A percentile compares a stretch with the other conserved stretches of the same genome.
Conservation (phyloP, 805 yeast genomes). For the Torulaspora quercuum region DNA sequence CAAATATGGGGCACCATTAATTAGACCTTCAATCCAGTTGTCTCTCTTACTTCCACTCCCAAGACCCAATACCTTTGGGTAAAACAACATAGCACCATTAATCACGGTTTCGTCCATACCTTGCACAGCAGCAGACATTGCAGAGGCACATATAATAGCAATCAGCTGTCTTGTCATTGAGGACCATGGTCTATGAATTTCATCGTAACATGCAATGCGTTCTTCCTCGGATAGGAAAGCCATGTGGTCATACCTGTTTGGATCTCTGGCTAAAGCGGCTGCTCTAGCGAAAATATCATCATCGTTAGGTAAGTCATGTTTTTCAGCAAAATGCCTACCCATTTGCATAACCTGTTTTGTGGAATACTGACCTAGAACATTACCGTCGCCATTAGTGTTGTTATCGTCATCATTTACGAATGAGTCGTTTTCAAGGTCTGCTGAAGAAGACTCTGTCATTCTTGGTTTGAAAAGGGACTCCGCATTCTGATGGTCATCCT, state of each 20-base stretch:
- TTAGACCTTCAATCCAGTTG: constrained; percentile 55
- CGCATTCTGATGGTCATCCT: neutral
- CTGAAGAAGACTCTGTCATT: constrained; percentile 8
- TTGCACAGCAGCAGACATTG: constrained; percentile 75
- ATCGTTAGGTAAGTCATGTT: constrained; percentile 47
- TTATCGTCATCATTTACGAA: constrained; percentile 7
- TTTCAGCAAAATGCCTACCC: constrained; percentile 64
- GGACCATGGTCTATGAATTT: constrained; percentile 45
- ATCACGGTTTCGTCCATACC: constrained; percentile 79
- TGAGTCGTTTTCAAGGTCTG: constrained; percentile 5
- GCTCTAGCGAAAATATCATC: constrained; percentile 58
- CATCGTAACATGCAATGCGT: constrained; percentile 48
- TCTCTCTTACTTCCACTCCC: constrained; percentile 45
- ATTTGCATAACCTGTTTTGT: constrained; percentile 63
- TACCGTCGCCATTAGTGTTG: constrained; percentile 23
- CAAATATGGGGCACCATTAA: constrained; percentile 68
- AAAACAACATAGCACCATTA: constrained; percentile 66
- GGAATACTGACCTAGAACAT: constrained; percentile 54
- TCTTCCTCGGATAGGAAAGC: constrained; percentile 52
- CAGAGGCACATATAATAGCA: constrained; percentile 60
- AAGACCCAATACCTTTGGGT: constrained; percentile 54
- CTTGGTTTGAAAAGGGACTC: constrained; percentile 9
- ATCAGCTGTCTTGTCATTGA: constrained; percentile 43
- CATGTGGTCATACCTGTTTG: constrained; percentile 57
- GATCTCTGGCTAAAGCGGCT: constrained; percentile 65